Evolutionary conservation across 192 early-diverging fungal genomes (phyloP).

Genomic region (Podila epicladia): DNA sequence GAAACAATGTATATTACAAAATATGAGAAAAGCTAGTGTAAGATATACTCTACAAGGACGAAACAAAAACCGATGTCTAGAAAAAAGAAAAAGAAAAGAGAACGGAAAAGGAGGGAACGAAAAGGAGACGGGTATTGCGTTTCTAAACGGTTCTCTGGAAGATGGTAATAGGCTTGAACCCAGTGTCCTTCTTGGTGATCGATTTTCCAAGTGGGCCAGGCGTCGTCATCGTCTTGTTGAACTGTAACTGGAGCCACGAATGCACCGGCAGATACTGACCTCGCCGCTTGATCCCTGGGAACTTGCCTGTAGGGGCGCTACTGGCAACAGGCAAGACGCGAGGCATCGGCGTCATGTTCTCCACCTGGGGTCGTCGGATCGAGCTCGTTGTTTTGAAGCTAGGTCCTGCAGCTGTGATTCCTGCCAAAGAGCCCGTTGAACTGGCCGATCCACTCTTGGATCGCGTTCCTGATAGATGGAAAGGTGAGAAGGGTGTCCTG

Average conservation of each 20-base stretch:
- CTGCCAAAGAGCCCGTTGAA: neutral
- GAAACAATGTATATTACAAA: neutral
- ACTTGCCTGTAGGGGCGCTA: neutral
- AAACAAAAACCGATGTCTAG: too few relatives aligned
- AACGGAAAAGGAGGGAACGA: neutral
- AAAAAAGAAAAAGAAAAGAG: neutral
- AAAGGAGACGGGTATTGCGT: neutral
- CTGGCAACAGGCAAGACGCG: conserved; percentile 22
- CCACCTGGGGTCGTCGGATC: conserved; percentile 33
- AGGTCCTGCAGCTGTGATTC: neutral
- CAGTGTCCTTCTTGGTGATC: conserved; percentile 14
- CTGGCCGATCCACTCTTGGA: neutral
- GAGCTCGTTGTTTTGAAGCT: conserved; percentile 16
- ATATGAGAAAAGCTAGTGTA: neutral
- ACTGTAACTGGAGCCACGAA: conserved; percentile 45
- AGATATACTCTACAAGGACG: too few relatives aligned
- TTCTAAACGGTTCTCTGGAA: conserved; percentile 29
- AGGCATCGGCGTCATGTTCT: conserved; percentile 31
- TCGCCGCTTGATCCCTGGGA: conserved; percentile 26
- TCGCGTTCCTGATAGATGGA: neutral
- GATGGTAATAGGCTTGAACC: conserved; percentile 40
- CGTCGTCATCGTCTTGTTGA: conserved; percentile 41
- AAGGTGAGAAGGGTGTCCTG: neutral
- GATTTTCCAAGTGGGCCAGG: conserved; percentile 1
- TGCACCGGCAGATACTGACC: conserved; percentile 36